These are phyloP conservation scores for Cetraspora pellucida DNA, from an alignment of 192 early-diverging fungal genomes.

Conservation along the genomic window DNA sequence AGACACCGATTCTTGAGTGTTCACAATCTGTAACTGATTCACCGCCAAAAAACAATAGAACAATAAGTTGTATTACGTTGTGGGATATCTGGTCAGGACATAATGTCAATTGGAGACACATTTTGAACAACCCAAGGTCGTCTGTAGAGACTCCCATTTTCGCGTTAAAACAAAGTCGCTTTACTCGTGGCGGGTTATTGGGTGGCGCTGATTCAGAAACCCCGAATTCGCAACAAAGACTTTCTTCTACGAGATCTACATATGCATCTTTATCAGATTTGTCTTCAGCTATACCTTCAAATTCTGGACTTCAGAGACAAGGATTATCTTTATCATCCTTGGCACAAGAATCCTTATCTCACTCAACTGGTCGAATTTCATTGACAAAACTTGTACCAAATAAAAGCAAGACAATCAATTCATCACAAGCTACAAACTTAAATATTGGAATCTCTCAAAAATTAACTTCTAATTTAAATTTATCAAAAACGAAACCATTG, in stretches of 20 bases:
- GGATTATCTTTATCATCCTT: constrained; percentile 1
- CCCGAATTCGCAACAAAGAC: neutral
- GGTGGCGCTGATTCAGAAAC: constrained; percentile 29
- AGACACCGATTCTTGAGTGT: no score
- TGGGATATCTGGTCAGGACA: constrained; percentile 20
- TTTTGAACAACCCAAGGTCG: neutral
- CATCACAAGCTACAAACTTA: neutral
- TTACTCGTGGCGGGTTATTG: constrained; percentile 10
- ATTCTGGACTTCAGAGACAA: neutral
- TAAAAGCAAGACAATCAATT: neutral
- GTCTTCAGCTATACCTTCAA: neutral
- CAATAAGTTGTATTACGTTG: neutral
- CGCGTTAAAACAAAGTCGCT: neutral
- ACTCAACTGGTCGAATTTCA: constrained; percentile 1
- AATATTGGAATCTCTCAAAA: neutral
- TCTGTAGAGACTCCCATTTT: neutral
- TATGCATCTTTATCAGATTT: neutral
- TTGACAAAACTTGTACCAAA: neutral
- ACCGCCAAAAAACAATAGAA: no score
- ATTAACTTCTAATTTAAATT: neutral
- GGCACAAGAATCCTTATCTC: constrained; percentile 10
- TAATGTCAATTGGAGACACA: constrained; percentile 24
- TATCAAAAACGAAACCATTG: neutral
- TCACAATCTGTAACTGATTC: no score
- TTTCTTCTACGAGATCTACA: neutral